These are phyloP conservation scores for Ogataea pignaliae DNA, from an alignment of 805 yeast genomes.

Conservation along the genomic window DNA sequence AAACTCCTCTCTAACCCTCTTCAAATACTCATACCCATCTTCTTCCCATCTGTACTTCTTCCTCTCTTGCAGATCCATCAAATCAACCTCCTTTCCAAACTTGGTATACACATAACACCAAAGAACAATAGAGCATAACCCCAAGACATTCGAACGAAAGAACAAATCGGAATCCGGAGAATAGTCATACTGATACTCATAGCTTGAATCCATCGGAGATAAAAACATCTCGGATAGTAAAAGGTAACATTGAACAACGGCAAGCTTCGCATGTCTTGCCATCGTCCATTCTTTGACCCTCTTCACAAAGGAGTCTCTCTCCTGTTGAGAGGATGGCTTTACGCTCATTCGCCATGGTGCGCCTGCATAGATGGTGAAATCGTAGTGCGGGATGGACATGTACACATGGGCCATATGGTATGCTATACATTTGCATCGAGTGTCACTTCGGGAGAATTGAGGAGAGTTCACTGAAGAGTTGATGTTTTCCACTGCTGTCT, in stretches of 20 bases:
- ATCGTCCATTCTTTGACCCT: slow-evolving; percentile 52
- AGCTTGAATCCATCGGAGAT: slow-evolving; percentile 42
- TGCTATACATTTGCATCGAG: slow-evolving; percentile 59
- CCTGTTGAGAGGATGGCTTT: slow-evolving; percentile 46
- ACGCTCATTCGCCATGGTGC: slow-evolving; percentile 79
- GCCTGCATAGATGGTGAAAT: slow-evolving; percentile 74
- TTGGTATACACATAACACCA: slow-evolving; percentile 50
- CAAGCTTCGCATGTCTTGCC: slow-evolving; percentile 43
- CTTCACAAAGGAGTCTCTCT: slow-evolving; percentile 41
- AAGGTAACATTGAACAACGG: slow-evolving; percentile 58
- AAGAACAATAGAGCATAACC: slow-evolving; percentile 38
- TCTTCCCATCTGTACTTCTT: slow-evolving; percentile 28
- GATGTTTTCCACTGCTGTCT: slow-evolving; percentile 29
- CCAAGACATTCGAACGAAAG: slow-evolving; percentile 39
- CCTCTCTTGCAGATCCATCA: slow-evolving; percentile 18
- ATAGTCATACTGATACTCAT: slow-evolving; percentile 40
- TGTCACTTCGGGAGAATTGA: slow-evolving; percentile 33
- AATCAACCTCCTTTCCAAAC: slow-evolving; percentile 41
- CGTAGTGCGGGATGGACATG: slow-evolving; percentile 70
- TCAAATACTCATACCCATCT: slow-evolving; percentile 45
- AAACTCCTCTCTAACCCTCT: slow-evolving; percentile 43
- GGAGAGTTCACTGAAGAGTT: slow-evolving; percentile 24
- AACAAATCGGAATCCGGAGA: slow-evolving; percentile 50
- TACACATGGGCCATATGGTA: slow-evolving; percentile 72
- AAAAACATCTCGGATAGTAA: slow-evolving; percentile 59